Evolutionary conservation across 331 rosid species (phyloP).

Genomic region (Saraca asoca): DNA sequence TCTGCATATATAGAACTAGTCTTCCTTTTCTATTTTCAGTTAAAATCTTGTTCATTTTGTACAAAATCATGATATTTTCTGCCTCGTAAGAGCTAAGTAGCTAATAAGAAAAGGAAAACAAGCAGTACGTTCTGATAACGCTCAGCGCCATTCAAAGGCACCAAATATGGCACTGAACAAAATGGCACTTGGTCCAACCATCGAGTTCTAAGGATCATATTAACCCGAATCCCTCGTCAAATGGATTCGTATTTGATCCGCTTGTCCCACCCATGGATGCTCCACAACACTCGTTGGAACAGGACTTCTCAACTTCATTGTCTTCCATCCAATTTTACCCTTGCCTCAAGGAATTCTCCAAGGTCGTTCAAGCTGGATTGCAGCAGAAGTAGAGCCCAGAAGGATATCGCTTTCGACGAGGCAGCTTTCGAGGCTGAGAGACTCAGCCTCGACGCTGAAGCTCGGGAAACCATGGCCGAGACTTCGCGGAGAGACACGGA

Average conservation of each 20-base stretch:
- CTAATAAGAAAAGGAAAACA: too few relatives aligned
- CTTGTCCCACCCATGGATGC: constrained; percentile 34
- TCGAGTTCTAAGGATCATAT: not conserved
- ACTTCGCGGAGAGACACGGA: constrained; percentile 36
- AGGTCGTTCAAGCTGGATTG: constrained; percentile 39
- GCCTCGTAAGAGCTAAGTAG: too few relatives aligned
- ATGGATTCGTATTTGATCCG: constrained; percentile 58
- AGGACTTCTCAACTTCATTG: not conserved
- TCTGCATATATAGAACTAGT: too few relatives aligned
- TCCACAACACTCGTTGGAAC: constrained; percentile 22
- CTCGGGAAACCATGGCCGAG: constrained; percentile 67
- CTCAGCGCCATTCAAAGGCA: not conserved
- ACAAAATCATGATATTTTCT: too few relatives aligned
- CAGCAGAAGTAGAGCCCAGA: constrained; percentile 10
- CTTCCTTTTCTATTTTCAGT: too few relatives aligned
- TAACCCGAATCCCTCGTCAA: not conserved
- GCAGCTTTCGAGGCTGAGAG: constrained; percentile 79
- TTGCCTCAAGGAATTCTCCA: constrained; percentile 26
- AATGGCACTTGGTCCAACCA: not conserved
- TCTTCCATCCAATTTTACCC: constrained; percentile 12
- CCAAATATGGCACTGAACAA: not conserved
- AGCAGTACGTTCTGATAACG: too few relatives aligned
- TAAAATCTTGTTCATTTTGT: too few relatives aligned
- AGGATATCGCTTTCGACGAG: constrained; percentile 52
- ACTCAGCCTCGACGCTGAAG: constrained; percentile 68